Percentiles rank a stretch among this genome's conserved stretches.
These are phyloP conservation scores for Suillus placidus DNA, from an alignment of 768 basidiomycete genomes.

Conservation along the genomic window DNA sequence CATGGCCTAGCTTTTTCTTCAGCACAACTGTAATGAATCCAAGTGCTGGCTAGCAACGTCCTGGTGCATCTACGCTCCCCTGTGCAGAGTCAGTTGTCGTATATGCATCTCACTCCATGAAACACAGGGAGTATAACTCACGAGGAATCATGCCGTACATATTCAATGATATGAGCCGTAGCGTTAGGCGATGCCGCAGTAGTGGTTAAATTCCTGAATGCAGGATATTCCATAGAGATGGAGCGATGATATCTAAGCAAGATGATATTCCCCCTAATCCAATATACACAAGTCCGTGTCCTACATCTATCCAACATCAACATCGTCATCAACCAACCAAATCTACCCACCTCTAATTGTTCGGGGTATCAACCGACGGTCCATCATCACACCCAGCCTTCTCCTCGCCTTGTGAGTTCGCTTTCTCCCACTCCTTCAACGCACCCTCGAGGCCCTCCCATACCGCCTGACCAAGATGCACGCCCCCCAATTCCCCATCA, in stretches of 20 bases:
- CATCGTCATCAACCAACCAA: not conserved
- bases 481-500: conserved; percentile 74
- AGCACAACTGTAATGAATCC: no score
- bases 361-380: conserved; percentile 27
- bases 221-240: no score
- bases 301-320: not conserved
- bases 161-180: no score
- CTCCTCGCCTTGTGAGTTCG: conserved; percentile 23
- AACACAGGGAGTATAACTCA: no score
- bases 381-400: conserved; percentile 24
- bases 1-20: no score
- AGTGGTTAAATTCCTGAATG: no score
- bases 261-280: not conserved
- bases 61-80: no score
- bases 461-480: conserved; percentile 63
- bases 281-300: not conserved
- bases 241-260: not conserved
- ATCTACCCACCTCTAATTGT: conserved; percentile 16
- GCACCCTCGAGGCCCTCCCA: conserved; percentile 78
- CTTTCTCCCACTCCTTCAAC: conserved; percentile 67
- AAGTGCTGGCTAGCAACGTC: no score
- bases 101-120: no score
- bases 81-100: no score
- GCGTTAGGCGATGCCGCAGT: no score
- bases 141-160: no score